These are phyloP conservation scores for Amesomyces nigricolor DNA, from an alignment of 2,329 filamentous ascomycete genomes.

Conservation along the genomic window DNA sequence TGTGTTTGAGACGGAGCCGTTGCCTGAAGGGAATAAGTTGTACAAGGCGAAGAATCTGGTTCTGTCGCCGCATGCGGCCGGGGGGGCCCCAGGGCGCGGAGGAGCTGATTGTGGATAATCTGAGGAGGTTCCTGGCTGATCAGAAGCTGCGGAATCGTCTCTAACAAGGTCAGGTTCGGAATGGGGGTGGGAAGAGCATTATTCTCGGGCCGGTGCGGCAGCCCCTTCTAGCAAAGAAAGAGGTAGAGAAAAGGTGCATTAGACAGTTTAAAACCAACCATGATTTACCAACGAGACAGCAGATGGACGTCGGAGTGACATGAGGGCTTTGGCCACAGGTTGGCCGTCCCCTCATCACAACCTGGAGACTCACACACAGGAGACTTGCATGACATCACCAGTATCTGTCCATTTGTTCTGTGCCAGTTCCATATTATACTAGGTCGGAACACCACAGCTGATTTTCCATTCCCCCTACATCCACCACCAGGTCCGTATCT, in stretches of 20 bases:
- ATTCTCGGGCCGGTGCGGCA: neutral
- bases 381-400: no score
- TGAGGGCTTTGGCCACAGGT: no score
- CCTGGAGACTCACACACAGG: no score
- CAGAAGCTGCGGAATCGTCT: conserved; percentile 52
- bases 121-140: conserved; percentile 53
- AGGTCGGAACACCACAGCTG: no score
- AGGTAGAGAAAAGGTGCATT: no score
- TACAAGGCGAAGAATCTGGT: conserved; percentile 49
- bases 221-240: neutral
- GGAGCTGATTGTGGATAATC: conserved; percentile 54
- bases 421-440: no score
- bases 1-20: conserved; percentile 40
- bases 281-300: neutral
- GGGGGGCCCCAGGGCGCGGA: conserved; percentile 58
- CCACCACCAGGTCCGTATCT: no score
- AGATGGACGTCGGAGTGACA: neutral
- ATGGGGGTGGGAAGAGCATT: no score
- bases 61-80: conserved; percentile 53
- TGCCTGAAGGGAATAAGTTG: conserved; percentile 38
- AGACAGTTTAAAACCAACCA: no score
- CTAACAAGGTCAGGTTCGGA: neutral
- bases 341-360: no score
- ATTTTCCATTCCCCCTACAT: no score
- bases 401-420: no score